These are phyloP conservation scores for Rhodamnia argentea DNA, from an alignment of 345 rosid species.

Conservation along the genomic window DNA sequence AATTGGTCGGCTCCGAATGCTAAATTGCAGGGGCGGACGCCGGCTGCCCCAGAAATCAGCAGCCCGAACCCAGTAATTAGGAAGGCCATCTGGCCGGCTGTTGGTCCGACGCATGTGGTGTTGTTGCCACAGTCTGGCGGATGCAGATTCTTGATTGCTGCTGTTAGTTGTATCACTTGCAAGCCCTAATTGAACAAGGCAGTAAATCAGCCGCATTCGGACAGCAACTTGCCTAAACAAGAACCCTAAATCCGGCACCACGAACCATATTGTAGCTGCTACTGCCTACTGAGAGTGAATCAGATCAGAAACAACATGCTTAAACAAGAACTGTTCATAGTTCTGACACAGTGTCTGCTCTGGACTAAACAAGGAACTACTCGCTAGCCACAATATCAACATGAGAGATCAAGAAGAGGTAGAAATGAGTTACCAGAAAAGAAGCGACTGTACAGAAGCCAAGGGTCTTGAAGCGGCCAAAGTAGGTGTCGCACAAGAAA, in stretches of 20 bases:
- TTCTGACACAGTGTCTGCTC: not conserved
- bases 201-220: not conserved
- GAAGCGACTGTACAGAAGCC: slow-evolving; percentile 9
- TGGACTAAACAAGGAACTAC: not conserved
- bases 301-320: not conserved
- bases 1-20: slow-evolving; percentile 26
- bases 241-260: not conserved
- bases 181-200: slow-evolving; percentile 28
- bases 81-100: slow-evolving; percentile 8
- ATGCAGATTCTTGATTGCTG: slow-evolving; percentile 44
- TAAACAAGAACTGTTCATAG: not conserved
- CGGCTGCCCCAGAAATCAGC: slow-evolving; percentile 13
- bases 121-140: slow-evolving; percentile 34
- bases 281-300: not conserved
- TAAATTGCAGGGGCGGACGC: slow-evolving; percentile 15
- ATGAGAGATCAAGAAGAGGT: not conserved
- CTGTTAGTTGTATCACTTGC: slow-evolving; percentile 45
- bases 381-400: not conserved
- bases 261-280: not conserved
- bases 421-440: not conserved
- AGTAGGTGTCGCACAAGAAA: slow-evolving; percentile 7
- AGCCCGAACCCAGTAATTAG: slow-evolving; percentile 6
- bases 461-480: slow-evolving; percentile 13
- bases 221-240: not conserved
- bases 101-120: slow-evolving; percentile 8